Percentiles rank a stretch among this genome's conserved stretches.
phyloP scores from a whole-genome alignment of 2,329 filamentous ascomycete genomes.

The Clarireedia sp. region DNA sequence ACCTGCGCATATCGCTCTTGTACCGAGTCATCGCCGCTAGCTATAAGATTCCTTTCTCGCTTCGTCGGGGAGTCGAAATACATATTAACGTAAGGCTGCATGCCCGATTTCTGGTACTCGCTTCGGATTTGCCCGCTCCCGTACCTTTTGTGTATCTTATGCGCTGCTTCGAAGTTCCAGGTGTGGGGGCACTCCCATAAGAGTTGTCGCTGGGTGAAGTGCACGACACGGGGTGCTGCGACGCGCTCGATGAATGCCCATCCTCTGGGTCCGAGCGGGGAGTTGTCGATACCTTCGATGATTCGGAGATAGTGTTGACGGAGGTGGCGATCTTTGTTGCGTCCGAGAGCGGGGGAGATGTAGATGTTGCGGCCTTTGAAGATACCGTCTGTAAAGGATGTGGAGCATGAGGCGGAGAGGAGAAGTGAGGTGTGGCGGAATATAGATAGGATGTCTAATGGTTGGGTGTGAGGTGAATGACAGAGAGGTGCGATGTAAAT shows the following conservation, averaged over 20 bases:
- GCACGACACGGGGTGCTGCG: background rate
- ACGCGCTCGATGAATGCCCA: background rate
- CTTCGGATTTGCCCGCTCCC: background rate
- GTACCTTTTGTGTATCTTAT: background rate
- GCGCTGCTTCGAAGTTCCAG: background rate
- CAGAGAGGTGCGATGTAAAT: background rate
- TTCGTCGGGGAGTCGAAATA: background rate
- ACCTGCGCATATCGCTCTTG: background rate
- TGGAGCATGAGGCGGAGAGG: background rate
- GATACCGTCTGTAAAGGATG: background rate
- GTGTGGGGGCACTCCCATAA: background rate
- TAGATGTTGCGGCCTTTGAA: background rate
- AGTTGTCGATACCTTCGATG: background rate
- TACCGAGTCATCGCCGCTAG: background rate
- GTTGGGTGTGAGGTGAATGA: background rate
- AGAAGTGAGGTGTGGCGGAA: background rate
- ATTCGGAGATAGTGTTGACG: background rate
- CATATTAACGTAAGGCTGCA: background rate
- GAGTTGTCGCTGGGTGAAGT: background rate
- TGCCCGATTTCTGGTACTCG: background rate
- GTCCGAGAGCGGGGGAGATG: background rate
- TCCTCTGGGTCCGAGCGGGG: background rate
- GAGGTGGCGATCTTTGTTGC: background rate
- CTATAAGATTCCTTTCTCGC: background rate
- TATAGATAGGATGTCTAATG: background rate